Evolutionary conservation across 2,329 filamentous ascomycete species (phyloP).

Genomic region (Sphaerulina vaccinii): DNA sequence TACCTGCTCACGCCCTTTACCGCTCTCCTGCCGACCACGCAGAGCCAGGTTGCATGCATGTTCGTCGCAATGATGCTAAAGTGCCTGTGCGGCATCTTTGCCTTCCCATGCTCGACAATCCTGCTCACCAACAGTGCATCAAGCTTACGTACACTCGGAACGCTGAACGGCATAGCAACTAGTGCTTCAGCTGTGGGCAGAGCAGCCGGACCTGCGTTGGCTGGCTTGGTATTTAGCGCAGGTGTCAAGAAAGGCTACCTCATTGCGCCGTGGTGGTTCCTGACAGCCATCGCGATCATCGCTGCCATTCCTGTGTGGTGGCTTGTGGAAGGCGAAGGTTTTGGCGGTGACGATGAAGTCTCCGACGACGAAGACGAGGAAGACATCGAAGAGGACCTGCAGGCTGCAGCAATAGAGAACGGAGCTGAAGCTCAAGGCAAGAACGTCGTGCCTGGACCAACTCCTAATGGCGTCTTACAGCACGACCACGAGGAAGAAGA

Average conservation of each 20-base stretch:
- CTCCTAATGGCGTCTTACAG: slow-evolving; percentile 1
- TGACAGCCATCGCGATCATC: slow-evolving; percentile 62
- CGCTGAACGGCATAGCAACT: slow-evolving; percentile 86
- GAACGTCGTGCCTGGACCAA: slow-evolving; percentile 13
- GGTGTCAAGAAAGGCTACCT: slow-evolving; percentile 75
- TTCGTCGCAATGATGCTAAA: slow-evolving; percentile 70
- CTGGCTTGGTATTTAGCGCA: slow-evolving; percentile 70
- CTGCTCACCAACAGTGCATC: slow-evolving; percentile 82
- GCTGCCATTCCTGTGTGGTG: slow-evolving; percentile 72
- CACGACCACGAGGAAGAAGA: slow-evolving; percentile 36
- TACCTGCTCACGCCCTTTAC: slow-evolving; percentile 84
- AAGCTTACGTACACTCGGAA: slow-evolving; percentile 75
- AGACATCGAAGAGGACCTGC: slow-evolving; percentile 20
- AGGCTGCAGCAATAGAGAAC: slow-evolving; percentile 23
- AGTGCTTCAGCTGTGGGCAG: slow-evolving; percentile 77
- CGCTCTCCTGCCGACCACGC: slow-evolving; percentile 56
- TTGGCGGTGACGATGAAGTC: slow-evolving; percentile 46
- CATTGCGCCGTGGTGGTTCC: slow-evolving; percentile 76
- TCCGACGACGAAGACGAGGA: slow-evolving; percentile 41
- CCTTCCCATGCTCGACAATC: slow-evolving; percentile 87
- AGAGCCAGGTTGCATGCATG: slow-evolving; percentile 59
- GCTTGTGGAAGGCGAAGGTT: slow-evolving; percentile 71
- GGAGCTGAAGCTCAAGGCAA: slow-evolving; percentile 28
- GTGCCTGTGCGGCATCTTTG: slow-evolving; percentile 73
- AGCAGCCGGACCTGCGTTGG: slow-evolving; percentile 72